These are phyloP conservation scores for Colletotrichum lini DNA, from an alignment of 2,329 filamentous ascomycete genomes.

Conservation along the genomic window DNA sequence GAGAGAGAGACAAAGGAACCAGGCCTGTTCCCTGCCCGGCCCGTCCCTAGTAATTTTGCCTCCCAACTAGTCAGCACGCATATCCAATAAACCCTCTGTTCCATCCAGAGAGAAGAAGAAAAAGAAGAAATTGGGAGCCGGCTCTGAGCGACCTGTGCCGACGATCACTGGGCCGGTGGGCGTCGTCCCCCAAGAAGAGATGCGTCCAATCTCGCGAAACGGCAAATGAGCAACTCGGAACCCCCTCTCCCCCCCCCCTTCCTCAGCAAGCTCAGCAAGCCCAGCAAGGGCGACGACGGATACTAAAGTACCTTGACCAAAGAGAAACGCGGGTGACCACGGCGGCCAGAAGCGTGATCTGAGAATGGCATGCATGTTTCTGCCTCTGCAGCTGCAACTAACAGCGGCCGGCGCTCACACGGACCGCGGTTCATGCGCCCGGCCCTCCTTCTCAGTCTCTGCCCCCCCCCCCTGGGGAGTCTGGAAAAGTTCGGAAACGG, in stretches of 20 bases:
- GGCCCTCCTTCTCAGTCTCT: not conserved
- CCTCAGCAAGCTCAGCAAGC: not conserved
- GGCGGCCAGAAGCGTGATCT: conserved; percentile 25
- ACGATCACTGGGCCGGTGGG: conserved; percentile 24
- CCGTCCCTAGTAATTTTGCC: conserved; percentile 41
- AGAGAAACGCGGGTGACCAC: conserved; percentile 1
- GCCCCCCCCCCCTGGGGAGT: not conserved
- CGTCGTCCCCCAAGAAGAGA: not conserved
- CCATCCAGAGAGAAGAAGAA: not conserved
- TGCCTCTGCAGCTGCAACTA: conserved; percentile 38
- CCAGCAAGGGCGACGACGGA: not conserved
- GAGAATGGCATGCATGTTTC: conserved; percentile 41
- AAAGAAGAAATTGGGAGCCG: conserved; percentile 18
- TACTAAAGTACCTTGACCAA: conserved; percentile 24
- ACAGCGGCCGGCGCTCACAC: conserved; percentile 30
- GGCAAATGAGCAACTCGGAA: conserved; percentile 22
- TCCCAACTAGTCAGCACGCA: conserved; percentile 16
- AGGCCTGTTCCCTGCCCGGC: conserved; percentile 42
- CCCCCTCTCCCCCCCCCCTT: no score
- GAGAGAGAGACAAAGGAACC: not conserved
- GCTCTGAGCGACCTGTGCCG: conserved; percentile 16
- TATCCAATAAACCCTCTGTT: not conserved
- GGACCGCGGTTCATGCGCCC: conserved; percentile 39
- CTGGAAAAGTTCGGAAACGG: conserved; percentile 19
- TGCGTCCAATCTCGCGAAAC: conserved; percentile 33